Base-by-base conservation (phyloP, 768 basidiomycete species). In the Xanthoconium purpureum region DNA sequence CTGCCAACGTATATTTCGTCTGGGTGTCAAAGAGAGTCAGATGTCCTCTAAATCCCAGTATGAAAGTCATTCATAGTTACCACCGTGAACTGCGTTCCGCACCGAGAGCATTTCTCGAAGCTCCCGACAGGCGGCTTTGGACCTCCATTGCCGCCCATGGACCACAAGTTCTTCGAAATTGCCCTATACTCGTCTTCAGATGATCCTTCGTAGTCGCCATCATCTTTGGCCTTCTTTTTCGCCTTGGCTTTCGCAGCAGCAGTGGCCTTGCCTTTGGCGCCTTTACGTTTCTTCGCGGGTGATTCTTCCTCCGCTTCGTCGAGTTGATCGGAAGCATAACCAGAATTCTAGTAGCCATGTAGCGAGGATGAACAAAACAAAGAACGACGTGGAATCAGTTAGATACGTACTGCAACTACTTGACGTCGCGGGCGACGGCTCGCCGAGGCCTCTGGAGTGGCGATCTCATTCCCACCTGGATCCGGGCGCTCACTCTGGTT, bases 1-100 rank as follows among this genome's bases (percentile, higher is more conserved):
- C 84, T 7, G 91, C 82, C 60, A 90, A 74, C 0, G 95, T 97
- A 66, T 96, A 98, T 64, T 84, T 87, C 2, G 91, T 94, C 94
- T 95, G 42, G 17, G 3, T 5, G 37, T 24, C 28, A 37, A 32
- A 1, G 14, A 38, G 14, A 28, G 20, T 54, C 9, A 61, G 36
- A 13, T 18, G n/a, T 42, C 53, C 24, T 40, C 36, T 38, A 13
- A 6, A 39, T 14, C 20, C 11, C 8, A 36, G 38, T n/a, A 48
- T 7, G 8, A 55, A 35, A 24, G 49, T 12, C 36, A 35, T 32
- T 32, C 7, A 30, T 15, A 80, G 85, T 55, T 71, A 97, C 96
- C 66, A 95, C 89, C 15, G 91, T 92, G 68, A 96, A 97, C 62
- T 87, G 84, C 56, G 89, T 87, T 49, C 80, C 78, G 69, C 96